Conservation (phyloP, 768 basidiomycete genomes). For the Boletus reticuloceps region DNA sequence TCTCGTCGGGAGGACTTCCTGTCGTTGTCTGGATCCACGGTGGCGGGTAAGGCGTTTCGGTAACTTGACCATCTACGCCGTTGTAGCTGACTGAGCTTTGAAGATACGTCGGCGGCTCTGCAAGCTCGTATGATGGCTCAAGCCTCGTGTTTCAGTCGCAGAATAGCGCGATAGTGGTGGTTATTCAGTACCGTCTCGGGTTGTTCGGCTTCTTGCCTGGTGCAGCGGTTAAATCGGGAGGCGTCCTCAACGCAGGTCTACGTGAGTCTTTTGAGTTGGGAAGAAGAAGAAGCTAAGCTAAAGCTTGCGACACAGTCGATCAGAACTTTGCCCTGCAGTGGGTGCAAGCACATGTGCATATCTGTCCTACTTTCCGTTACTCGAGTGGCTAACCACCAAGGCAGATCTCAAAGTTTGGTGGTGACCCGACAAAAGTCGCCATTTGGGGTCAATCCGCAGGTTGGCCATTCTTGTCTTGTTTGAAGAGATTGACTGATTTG, state of each 20-base stretch:
- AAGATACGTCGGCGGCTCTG: conserved; percentile 26
- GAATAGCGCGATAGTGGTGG: conserved; percentile 27
- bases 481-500: too few species aligned
- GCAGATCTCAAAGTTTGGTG: conserved; percentile 20
- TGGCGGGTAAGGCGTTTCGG: conserved; percentile 21
- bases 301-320: conserved; percentile 28
- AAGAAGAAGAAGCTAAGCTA: not conserved
- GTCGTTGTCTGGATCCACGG: conserved; percentile 38
- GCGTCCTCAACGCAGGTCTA: conserved; percentile 47
- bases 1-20: conserved; percentile 18
- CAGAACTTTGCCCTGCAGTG: conserved; percentile 35
- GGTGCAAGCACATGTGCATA: conserved; percentile 34
- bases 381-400: not conserved
- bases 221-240: conserved; percentile 38
- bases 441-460: too few species aligned
- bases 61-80: not conserved
- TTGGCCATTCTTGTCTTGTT: too few species aligned
- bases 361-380: not conserved
- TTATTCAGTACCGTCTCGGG: conserved; percentile 36
- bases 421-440: too few species aligned
- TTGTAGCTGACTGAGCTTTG: not conserved
- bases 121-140: conserved; percentile 16
- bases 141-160: conserved; percentile 27
- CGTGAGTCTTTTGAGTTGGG: conserved; percentile 29
- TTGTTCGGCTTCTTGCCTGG: conserved; percentile 46